Conservation (phyloP, 176 grass and related monocot species). For the Ananas comosus region DNA sequence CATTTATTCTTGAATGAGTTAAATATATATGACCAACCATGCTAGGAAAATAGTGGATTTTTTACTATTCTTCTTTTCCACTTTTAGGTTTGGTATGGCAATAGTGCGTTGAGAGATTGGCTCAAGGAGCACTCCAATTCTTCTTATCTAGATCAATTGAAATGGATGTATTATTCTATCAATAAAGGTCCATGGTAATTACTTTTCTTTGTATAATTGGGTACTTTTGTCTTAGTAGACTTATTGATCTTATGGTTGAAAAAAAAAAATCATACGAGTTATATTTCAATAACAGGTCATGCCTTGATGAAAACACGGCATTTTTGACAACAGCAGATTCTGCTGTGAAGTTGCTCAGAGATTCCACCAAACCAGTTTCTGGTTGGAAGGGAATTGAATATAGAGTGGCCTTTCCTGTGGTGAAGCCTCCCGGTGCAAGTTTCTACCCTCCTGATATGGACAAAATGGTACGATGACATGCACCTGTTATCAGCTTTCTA, state of each 20-base stretch:
- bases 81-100: slow-evolving; percentile 62
- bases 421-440: slow-evolving; percentile 79
- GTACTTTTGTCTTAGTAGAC: not conserved
- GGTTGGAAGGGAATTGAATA: slow-evolving; percentile 91
- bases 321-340: slow-evolving; percentile 92
- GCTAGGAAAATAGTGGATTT: not conserved
- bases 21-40: too few species aligned
- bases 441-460: slow-evolving; percentile 97
- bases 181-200: slow-evolving; percentile 96
- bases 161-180: slow-evolving; percentile 88
- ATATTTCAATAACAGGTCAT: slow-evolving; percentile 54
- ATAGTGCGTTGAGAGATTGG: slow-evolving; percentile 69
- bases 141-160: slow-evolving; percentile 62
- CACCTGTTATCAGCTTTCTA: not conserved
- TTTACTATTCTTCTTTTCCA: slow-evolving; percentile 27
- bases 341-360: slow-evolving; percentile 56
- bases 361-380: slow-evolving; percentile 60
- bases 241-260: not conserved
- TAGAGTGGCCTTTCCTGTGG: slow-evolving; percentile 68
- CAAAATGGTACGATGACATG: slow-evolving; percentile 52
- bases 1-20: too few species aligned
- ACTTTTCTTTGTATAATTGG: slow-evolving; percentile 7
- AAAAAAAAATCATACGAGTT: not conserved
- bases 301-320: slow-evolving; percentile 79
- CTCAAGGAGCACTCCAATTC: slow-evolving; percentile 50